Evolutionary conservation across 441 rosid genomes (phyloP).

Genomic region (Hura crepitans): DNA sequence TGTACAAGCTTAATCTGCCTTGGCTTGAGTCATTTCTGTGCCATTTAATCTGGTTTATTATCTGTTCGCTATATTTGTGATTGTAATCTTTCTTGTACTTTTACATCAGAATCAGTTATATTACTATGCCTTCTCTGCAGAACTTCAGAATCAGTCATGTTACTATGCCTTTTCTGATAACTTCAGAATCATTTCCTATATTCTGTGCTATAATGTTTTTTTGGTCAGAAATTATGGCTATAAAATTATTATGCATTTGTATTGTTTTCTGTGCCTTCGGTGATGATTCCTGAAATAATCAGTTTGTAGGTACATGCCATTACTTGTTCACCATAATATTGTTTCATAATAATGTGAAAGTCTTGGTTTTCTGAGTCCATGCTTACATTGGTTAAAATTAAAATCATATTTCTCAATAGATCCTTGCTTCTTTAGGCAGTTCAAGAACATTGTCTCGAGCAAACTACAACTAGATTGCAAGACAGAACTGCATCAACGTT

Average conservation of each 20-base stretch:
- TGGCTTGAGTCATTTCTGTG: background rate
- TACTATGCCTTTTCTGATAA: background rate
- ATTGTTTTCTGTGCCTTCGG: background rate
- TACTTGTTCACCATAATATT: background rate
- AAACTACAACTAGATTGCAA: constrained; percentile 27
- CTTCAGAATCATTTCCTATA: background rate
- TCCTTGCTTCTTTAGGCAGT: constrained; percentile 33
- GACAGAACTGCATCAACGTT: constrained; percentile 30
- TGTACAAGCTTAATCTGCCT: constrained; percentile 28
- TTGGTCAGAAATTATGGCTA: background rate
- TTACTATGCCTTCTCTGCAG: too few species aligned
- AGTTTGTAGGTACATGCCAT: background rate
- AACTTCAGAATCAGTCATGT: too few species aligned
- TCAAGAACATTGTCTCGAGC: constrained; percentile 31
- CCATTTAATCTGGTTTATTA: background rate
- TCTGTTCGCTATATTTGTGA: background rate
- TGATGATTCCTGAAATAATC: background rate
- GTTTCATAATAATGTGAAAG: background rate
- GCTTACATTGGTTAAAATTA: background rate
- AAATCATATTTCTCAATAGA: background rate
- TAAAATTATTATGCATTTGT: background rate
- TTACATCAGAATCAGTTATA: background rate
- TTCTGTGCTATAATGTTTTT: background rate
- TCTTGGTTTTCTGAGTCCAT: background rate
- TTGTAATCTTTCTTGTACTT: background rate